These are phyloP conservation scores for Boletus reticuloceps DNA, from an alignment of 768 basidiomycete genomes.

Conservation along the genomic window DNA sequence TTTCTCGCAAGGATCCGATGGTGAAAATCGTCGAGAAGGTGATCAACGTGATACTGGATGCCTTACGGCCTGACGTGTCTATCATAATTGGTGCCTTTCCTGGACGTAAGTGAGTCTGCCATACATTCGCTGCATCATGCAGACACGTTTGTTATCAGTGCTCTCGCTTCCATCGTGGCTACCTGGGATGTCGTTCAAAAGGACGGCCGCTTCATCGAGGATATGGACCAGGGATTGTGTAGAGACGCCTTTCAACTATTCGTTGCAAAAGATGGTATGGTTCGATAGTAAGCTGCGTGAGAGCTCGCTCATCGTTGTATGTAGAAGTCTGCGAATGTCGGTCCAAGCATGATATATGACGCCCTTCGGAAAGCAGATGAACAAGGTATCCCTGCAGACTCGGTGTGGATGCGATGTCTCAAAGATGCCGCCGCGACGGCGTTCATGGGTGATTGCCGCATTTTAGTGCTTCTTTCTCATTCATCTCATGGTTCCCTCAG, in stretches of 20 bases:
- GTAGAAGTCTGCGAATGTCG: constrained; percentile 3
- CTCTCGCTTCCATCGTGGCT: constrained; percentile 11
- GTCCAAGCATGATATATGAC: constrained; percentile 4
- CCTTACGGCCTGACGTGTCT: constrained; percentile 6
- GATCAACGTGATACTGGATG: constrained; percentile 3
- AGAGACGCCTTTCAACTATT: constrained; percentile 5
- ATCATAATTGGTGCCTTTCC: constrained; percentile 13
- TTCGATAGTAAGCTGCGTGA: not conserved
- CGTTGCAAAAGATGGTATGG: constrained; percentile 8
- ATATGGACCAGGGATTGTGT: constrained; percentile 7
- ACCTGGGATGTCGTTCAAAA: constrained; percentile 12
- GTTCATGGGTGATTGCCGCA: constrained; percentile 4
- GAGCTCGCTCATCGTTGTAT: not conserved
- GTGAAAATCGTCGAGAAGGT: constrained; percentile 7
- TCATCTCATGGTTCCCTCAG: not conserved
- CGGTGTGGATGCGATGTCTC: constrained; percentile 3
- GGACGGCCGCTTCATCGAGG: not conserved
- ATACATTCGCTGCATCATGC: not conserved
- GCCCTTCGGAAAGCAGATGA: constrained; percentile 5
- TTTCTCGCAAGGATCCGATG: constrained; percentile 7
- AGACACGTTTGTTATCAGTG: not conserved
- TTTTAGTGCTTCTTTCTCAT: not conserved
- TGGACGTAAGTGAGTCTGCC: constrained; percentile 2
- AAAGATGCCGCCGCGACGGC: constrained; percentile 13
- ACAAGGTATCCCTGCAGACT: not conserved